Conservation (phyloP, 2,329 filamentous ascomycete genomes). For the Thelonectria discophora region DNA sequence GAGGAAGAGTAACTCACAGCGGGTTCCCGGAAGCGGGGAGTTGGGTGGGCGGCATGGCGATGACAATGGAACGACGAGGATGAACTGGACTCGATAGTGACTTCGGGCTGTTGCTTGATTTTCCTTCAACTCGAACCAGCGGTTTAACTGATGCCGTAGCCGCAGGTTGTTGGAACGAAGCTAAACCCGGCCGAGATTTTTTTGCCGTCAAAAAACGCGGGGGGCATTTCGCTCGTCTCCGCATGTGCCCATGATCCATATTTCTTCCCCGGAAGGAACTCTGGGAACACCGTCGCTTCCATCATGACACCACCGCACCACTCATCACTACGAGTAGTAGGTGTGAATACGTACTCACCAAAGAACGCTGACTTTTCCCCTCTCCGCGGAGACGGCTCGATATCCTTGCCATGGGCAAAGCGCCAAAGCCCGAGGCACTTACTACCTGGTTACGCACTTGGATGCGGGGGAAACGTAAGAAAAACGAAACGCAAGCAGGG, state of each 20-base stretch:
- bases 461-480: slow-evolving; percentile 17
- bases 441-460: too few species aligned
- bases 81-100: too few species aligned
- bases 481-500: not conserved
- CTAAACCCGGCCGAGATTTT: slow-evolving; percentile 7
- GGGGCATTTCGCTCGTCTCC: slow-evolving; percentile 10
- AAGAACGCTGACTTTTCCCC: too few species aligned
- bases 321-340: too few species aligned
- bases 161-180: not conserved
- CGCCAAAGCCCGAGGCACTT: slow-evolving; percentile 11
- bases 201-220: slow-evolving; percentile 12
- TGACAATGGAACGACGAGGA: not conserved
- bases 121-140: too few species aligned
- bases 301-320: not conserved
- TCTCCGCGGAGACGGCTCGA: too few species aligned
- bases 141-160: too few species aligned
- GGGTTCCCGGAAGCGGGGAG: slow-evolving; percentile 59
- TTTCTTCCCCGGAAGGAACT: not conserved
- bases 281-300: too few species aligned
- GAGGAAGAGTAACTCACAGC: slow-evolving; percentile 49
- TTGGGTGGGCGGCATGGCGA: slow-evolving; percentile 55
- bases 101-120: too few species aligned
- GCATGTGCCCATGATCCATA: slow-evolving; percentile 14
- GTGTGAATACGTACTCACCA: too few species aligned
- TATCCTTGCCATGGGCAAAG: not conserved